Evolutionary conservation across 2,329 filamentous ascomycete species (phyloP), one percentile per base, ranked within the genome.

Genomic region (Aspergillus alliaceus): DNA sequence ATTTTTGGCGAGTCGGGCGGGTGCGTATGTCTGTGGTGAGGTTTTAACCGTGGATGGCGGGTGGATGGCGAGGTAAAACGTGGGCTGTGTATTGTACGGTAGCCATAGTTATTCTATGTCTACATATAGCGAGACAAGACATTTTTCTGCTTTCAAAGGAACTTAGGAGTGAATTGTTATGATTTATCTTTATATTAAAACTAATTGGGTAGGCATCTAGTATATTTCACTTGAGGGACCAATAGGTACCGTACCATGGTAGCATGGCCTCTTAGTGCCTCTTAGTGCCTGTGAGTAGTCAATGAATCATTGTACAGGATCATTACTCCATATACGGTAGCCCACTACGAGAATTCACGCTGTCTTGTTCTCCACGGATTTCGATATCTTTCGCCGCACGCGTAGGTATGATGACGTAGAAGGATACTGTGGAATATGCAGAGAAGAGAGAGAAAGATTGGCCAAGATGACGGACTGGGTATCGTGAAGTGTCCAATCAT

Each of bases 41-140:
- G 80, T 91, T 4, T 70, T 96, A 65, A 88, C 89, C 25, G 90
- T 96, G 42, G 92, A 96, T 74, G 92, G 92, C 7, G 92, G 92
- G 11, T 47, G 44, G 44, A 47, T 47, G 44, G 44, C 25, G 27
- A 29, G 44, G n/a, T 47, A 18, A 47, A n/a, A n/a, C n/a, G n/a
- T 6, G 14, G 15, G 14, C 25, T 31, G 40, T 31, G 27, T 47
- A 31, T 31, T 42, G 20, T 42, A 39, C 35, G n/a, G n/a, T n/a
- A n/a, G n/a, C n/a, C n/a, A n/a, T n/a, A n/a, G n/a, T n/a, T n/a
- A n/a, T n/a, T n/a, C n/a, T n/a, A n/a, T n/a, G n/a, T n/a, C n/a
- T n/a, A n/a, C n/a, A n/a, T n/a, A n/a, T n/a, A n/a, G n/a, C n/a
- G n/a, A n/a, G n/a, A n/a, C n/a, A n/a, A n/a, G n/a, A n/a, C n/a